These are phyloP conservation scores for Obba rivulosa DNA, from an alignment of 768 basidiomycete genomes.

Conservation along the genomic window DNA sequence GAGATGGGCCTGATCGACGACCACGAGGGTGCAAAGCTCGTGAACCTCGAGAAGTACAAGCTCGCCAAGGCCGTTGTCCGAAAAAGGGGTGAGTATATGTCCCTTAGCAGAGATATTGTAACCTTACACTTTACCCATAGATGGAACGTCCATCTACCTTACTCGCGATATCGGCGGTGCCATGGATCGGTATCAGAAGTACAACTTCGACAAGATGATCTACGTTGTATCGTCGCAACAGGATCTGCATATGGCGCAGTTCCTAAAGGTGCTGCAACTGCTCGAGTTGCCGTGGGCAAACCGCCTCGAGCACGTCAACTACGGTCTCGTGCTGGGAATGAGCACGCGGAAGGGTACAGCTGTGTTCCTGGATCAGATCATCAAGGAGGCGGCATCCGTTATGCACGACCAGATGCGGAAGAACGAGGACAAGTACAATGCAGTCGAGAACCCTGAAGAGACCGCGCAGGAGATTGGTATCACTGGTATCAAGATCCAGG, in stretches of 20 bases:
- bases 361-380: slow-evolving; percentile 91
- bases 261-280: slow-evolving; percentile 89
- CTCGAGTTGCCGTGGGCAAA: slow-evolving; percentile 90
- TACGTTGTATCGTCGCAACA: slow-evolving; percentile 89
- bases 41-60: slow-evolving; percentile 87
- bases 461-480: slow-evolving; percentile 84
- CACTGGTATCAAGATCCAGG: slow-evolving; percentile 95
- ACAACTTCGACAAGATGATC: slow-evolving; percentile 90
- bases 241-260: slow-evolving; percentile 82
- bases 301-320: slow-evolving; percentile 82
- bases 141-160: slow-evolving; percentile 91
- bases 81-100: slow-evolving; percentile 59
- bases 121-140: slow-evolving; percentile 30
- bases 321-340: slow-evolving; percentile 92
- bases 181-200: slow-evolving; percentile 86
- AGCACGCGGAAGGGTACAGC: slow-evolving; percentile 90
- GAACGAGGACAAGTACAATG: slow-evolving; percentile 89
- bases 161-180: slow-evolving; percentile 95
- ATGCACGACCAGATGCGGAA: slow-evolving; percentile 98
- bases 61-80: slow-evolving; percentile 86
- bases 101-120: not conserved
- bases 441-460: slow-evolving; percentile 80
- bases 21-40: slow-evolving; percentile 74
- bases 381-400: slow-evolving; percentile 76
- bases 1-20: slow-evolving; percentile 74